Evolutionary conservation across 1,139 yeast species (phyloP).

Genomic region (Kodamaea suecica): DNA sequence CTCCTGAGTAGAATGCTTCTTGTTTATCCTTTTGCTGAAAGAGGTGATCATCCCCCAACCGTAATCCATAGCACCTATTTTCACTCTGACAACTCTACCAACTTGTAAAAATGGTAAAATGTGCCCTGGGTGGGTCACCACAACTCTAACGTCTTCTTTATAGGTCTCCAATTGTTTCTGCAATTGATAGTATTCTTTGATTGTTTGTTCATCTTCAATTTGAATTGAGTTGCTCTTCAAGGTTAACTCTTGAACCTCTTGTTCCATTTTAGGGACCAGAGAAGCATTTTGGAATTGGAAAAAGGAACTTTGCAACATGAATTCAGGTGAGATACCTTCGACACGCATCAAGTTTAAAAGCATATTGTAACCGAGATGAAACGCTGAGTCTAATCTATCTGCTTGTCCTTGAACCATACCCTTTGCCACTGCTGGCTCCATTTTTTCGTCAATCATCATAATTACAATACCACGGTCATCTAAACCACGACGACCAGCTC

Average conservation of each 20-base stretch:
- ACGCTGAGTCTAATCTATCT: conserved; percentile 92
- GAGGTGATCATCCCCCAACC: conserved; percentile 95
- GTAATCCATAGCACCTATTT: conserved; percentile 57
- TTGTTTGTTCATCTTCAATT: conserved; percentile 71
- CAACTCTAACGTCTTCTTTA: conserved; percentile 73
- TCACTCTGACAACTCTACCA: conserved; percentile 79
- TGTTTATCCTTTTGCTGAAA: conserved; percentile 65
- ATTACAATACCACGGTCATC: conserved; percentile 99
- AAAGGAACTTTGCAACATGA: conserved; percentile 91
- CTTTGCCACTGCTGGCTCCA: conserved; percentile 99
- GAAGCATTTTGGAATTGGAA: conserved; percentile 93
- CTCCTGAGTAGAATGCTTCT: conserved; percentile 50
- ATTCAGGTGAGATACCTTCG: conserved; percentile 97
- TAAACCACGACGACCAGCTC: conserved; percentile 99
- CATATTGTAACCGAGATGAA: conserved; percentile 97
- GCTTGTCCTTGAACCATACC: conserved; percentile 99
- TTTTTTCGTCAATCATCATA: conserved; percentile 98
- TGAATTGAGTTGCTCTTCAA: conserved; percentile 45
- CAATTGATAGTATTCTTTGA: conserved; percentile 81
- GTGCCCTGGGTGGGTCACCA: conserved; percentile 91
- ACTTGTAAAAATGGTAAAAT: conserved; percentile 79
- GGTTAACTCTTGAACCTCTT: conserved; percentile 53
- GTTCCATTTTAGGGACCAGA: conserved; percentile 81
- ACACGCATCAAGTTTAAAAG: conserved; percentile 92
- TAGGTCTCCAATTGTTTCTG: conserved; percentile 68